phyloP scores from a whole-genome alignment of 2,329 filamentous ascomycete genomes.

The Aspergillus sp. region DNA sequence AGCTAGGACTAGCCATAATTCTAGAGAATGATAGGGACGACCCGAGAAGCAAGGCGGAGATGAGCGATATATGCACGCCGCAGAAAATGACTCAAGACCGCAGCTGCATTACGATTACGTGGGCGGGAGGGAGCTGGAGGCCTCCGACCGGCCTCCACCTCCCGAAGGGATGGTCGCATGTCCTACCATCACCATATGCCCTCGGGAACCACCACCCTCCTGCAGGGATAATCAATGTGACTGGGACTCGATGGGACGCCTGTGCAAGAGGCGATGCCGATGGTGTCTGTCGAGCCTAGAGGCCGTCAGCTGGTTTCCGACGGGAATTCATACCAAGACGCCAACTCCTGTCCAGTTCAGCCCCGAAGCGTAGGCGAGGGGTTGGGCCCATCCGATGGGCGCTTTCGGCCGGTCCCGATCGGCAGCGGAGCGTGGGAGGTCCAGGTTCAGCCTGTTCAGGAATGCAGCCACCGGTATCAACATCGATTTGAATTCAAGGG shows the following conservation, averaged over 20 bases:
- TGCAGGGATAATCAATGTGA: too few relatives aligned
- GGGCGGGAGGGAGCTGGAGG: too few relatives aligned
- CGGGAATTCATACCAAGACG: not conserved
- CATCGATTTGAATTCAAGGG: constrained; percentile 8
- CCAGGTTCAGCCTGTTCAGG: too few relatives aligned
- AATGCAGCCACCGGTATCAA: not conserved
- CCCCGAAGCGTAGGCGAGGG: not conserved
- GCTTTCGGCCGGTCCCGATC: constrained; percentile 23
- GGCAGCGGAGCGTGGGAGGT: constrained; percentile 11
- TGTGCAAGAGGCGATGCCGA: too few relatives aligned
- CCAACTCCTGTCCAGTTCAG: not conserved
- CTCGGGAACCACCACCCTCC: too few relatives aligned
- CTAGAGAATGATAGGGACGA: not conserved
- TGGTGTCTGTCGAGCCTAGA: too few relatives aligned
- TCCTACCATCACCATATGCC: too few relatives aligned
- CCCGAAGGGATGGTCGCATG: too few relatives aligned
- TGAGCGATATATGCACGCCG: not conserved
- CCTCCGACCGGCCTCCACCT: too few relatives aligned
- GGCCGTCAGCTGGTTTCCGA: too few relatives aligned
- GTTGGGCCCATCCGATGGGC: constrained; percentile 14
- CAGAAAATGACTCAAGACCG: not conserved
- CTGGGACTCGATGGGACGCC: too few relatives aligned
- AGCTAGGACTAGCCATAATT: not conserved
- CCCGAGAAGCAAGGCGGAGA: not conserved
- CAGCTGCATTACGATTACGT: too few relatives aligned